A percentile compares a stretch with the other conserved stretches of the same genome.
Evolutionary conservation across 1,284 basidiomycete genomes (phyloP).

Genomic region (Coniferiporia sulphurascens): DNA sequence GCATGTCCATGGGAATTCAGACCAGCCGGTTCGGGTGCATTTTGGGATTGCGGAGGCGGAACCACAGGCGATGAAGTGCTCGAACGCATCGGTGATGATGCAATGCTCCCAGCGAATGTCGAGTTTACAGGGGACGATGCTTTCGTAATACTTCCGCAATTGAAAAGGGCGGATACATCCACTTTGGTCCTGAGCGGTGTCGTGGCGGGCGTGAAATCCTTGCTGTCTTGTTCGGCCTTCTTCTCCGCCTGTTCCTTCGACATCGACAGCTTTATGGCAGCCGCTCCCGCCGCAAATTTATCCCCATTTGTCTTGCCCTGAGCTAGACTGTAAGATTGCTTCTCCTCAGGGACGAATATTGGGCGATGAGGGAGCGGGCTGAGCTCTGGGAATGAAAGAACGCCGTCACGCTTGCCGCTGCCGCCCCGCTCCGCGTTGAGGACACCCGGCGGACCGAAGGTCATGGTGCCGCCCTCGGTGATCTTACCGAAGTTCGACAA

Average conservation of each 20-base stretch:
- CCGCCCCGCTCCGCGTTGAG: conserved; percentile 67
- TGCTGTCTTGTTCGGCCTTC: conserved; percentile 77
- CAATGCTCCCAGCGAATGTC: conserved; percentile 35
- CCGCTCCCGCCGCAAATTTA: conserved; percentile 23
- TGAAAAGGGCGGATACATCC: conserved; percentile 68
- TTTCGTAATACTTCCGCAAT: conserved; percentile 37
- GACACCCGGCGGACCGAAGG: conserved; percentile 77
- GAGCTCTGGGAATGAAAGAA: conserved; percentile 72
- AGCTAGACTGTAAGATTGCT: conserved; percentile 44
- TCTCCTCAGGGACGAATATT: conserved; percentile 48
- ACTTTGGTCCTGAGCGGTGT: conserved; percentile 35
- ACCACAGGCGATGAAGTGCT: conserved; percentile 18
- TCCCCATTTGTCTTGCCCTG: conserved; percentile 56
- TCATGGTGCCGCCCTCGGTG: conserved; percentile 52
- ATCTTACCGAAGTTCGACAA: conserved; percentile 87
- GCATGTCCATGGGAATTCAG: conserved; percentile 7
- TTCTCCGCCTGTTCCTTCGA: conserved; percentile 67
- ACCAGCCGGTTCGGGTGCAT: conserved; percentile 20
- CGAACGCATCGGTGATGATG: conserved; percentile 32
- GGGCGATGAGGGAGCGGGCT: conserved; percentile 86
- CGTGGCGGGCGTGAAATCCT: conserved; percentile 46
- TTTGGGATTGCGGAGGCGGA: conserved; percentile 28
- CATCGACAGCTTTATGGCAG: conserved; percentile 42
- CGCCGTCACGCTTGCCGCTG: conserved; percentile 46
- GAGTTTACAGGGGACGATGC: conserved; percentile 34